Evolutionary conservation across 2,329 filamentous ascomycete species (phyloP).

Genomic region (Parasarocladium wereldwijsianum): DNA sequence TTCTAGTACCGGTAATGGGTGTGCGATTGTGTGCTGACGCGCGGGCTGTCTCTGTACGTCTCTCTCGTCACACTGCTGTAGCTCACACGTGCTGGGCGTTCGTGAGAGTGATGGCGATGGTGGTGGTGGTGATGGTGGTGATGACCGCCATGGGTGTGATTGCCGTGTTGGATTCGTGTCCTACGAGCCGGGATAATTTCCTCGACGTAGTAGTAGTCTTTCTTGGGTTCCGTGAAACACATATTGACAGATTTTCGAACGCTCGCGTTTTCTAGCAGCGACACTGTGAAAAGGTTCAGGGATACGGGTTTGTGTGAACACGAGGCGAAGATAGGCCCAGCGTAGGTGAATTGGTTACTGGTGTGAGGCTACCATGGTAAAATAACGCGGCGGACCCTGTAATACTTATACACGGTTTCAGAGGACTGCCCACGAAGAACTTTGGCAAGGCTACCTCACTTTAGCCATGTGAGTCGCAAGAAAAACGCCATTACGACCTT

Average conservation of each 20-base stretch:
- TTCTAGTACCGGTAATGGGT: constrained; percentile 4
- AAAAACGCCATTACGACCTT: no score
- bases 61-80: constrained; percentile 24
- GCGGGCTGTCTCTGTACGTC: constrained; percentile 24
- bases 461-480: no score
- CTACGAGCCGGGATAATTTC: constrained; percentile 33
- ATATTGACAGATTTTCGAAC: constrained; percentile 23
- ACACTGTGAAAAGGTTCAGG: no score
- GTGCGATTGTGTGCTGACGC: constrained; percentile 21
- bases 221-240: constrained; percentile 33
- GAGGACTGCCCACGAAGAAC: no score
- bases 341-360: no score
- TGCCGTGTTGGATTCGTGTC: constrained; percentile 13
- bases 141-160: constrained; percentile 18
- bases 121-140: constrained; percentile 20
- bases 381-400: no score
- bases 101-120: constrained; percentile 19
- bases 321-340: no score
- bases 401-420: no score
- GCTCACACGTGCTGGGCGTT: constrained; percentile 16
- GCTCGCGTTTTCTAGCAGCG: no score
- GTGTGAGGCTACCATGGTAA: no score
- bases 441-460: no score
- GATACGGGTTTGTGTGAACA: no score
- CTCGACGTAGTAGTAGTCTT: constrained; percentile 40